Percentiles rank a stretch among this genome's conserved stretches.
phyloP scores from a whole-genome alignment of 2,329 filamentous ascomycete genomes.

The Periconia sp. region DNA sequence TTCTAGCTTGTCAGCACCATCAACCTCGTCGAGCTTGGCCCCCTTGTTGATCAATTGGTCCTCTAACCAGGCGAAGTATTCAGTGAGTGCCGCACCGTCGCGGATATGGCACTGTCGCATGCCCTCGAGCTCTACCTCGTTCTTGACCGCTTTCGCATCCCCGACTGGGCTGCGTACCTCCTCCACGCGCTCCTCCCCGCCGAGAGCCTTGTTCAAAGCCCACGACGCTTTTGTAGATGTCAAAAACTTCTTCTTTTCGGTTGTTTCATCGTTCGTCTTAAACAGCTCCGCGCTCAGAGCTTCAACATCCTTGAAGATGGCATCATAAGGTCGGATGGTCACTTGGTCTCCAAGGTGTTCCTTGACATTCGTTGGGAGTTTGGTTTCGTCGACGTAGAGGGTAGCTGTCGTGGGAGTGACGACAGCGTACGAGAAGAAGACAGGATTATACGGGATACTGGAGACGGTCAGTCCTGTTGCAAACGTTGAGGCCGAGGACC shows the following conservation, averaged over 20 bases:
- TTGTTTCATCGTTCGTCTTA: slow-evolving; percentile 38
- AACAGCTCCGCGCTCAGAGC: slow-evolving; percentile 55
- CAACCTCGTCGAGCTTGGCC: slow-evolving; percentile 77
- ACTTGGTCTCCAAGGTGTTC: slow-evolving; percentile 72
- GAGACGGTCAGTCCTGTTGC: slow-evolving; percentile 9
- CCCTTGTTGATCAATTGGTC: slow-evolving; percentile 78
- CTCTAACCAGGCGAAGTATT: slow-evolving; percentile 97
- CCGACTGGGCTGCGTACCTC: slow-evolving; percentile 84
- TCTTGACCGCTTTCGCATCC: slow-evolving; percentile 94
- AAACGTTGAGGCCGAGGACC: slow-evolving; percentile 14
- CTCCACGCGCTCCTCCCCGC: slow-evolving; percentile 82
- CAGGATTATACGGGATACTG: slow-evolving; percentile 91
- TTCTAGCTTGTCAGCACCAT: slow-evolving; percentile 90
- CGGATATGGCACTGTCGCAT: slow-evolving; percentile 94
- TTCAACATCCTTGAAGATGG: slow-evolving; percentile 77
- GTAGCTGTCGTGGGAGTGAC: slow-evolving; percentile 75
- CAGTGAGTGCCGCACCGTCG: slow-evolving; percentile 84
- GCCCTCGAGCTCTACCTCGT: slow-evolving; percentile 81
- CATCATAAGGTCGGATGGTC: slow-evolving; percentile 75
- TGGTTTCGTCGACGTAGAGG: slow-evolving; percentile 81
- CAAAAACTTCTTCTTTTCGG: slow-evolving; percentile 65
- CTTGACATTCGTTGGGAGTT: slow-evolving; percentile 69
- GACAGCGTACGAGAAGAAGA: slow-evolving; percentile 96
- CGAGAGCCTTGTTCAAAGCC: slow-evolving; percentile 84
- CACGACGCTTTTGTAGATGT: slow-evolving; percentile 90